Percentiles rank a stretch among this genome's conserved stretches.
phyloP scores from a whole-genome alignment of 2,329 filamentous ascomycete genomes.

The Cyanodermella asteris region DNA sequence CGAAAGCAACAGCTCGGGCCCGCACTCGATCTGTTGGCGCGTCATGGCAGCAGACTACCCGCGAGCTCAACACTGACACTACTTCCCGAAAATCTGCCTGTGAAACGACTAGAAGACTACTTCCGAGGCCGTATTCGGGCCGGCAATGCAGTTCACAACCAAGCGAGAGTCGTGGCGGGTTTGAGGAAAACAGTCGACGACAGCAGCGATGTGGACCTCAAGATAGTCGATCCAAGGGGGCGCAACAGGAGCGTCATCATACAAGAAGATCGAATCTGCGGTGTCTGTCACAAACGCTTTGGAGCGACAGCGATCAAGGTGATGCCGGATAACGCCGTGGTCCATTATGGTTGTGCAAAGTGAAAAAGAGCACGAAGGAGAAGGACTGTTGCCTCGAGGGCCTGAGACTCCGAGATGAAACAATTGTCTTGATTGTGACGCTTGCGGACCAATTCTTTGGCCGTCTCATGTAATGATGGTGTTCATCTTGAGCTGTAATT shows the following conservation, averaged over 20 bases:
- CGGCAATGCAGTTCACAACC: constrained; percentile 62
- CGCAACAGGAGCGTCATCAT: constrained; percentile 54
- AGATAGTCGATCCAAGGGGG: constrained; percentile 48
- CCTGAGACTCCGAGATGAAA: no score
- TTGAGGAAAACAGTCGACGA: constrained; percentile 61
- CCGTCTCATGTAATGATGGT: no score
- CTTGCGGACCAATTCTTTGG: no score
- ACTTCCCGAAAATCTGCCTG: constrained; percentile 59
- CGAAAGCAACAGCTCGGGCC: constrained; percentile 53
- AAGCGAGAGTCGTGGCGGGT: constrained; percentile 54
- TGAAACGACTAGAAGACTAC: constrained; percentile 66
- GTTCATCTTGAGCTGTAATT: no score
- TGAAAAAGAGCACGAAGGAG: neutral
- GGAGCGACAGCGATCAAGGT: constrained; percentile 82
- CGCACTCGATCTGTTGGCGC: constrained; percentile 69
- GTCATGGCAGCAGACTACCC: constrained; percentile 77
- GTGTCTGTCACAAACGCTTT: constrained; percentile 80
- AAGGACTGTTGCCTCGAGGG: no score
- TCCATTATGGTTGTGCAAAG: constrained; percentile 47
- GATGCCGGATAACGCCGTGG: constrained; percentile 51
- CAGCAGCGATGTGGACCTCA: constrained; percentile 48
- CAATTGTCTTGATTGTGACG: no score
- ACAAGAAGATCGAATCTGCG: constrained; percentile 70
- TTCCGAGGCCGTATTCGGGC: constrained; percentile 78
- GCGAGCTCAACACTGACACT: constrained; percentile 68